Evolutionary conservation across 768 basidiomycete genomes (phyloP), one percentile per base, ranked within the genome.

Genomic region (Polyporus arcularius): DNA sequence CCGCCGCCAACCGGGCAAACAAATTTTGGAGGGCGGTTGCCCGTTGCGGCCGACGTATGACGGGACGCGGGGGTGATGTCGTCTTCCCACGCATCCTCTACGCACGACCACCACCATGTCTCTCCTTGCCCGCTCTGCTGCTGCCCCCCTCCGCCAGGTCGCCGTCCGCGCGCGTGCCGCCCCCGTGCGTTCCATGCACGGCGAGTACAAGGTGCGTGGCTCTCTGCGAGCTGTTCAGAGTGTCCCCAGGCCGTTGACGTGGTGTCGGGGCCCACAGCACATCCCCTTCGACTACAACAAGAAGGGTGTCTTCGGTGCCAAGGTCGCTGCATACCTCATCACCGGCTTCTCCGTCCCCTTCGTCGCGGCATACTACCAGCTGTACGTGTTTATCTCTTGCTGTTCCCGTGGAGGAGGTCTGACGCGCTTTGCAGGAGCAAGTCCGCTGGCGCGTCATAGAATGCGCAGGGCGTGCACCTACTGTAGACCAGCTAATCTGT

Each of bases 271-370:
- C 8, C 30, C 30, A 8, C 50, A 76, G 73, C 67, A 69, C 69
- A 67, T 76, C 47, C 75, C 75, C 35, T 76, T 76, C 71, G 57
- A 67, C 53, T 73, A 72, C 70, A 46, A 63, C 57, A 67, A 66
- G 53, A 72, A 71, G 66, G 46, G 40, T 32, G 31, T 62, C 12
- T 76, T 72, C 57, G 86, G 71, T 4, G 49, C 74, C 51, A 88
- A 86, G 73, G 62, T 86, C 53, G 62, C 70, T 28, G 55, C 70
- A 6, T 85, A 77, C 73, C 78, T 92, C 57, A 50, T 71, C 14
- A 60, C 76, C 12, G 90, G 89, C 12, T 89, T 90, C 72, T 72
- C 80, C 58, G 82, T 91, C 62, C 90, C 90, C 30, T 85, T 92
- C 72, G 64, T 80, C 55, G 89, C 88, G 5, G 76, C 83, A 4